These are phyloP conservation scores for Retiboletus flavoniger DNA, from an alignment of 1,284 basidiomycete genomes.

Conservation along the genomic window DNA sequence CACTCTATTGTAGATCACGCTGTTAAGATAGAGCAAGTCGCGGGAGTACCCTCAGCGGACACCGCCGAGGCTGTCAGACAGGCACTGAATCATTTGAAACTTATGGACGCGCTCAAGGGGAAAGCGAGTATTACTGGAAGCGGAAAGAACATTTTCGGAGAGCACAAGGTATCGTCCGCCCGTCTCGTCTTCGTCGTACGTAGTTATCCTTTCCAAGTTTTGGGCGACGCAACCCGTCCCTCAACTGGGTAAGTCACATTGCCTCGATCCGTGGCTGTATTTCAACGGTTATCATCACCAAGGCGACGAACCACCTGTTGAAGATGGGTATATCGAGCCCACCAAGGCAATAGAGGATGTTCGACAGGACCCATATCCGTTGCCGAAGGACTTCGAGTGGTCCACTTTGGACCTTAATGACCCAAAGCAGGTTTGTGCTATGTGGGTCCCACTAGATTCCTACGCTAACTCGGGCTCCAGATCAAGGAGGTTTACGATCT, in stretches of 20 bases:
- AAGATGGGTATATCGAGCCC: conserved; percentile 90
- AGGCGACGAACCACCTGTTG: conserved; percentile 66
- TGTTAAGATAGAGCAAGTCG: conserved; percentile 52
- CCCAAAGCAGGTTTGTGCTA: conserved; percentile 57
- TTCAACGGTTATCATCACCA: conserved; percentile 4
- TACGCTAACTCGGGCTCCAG: conserved; percentile 40
- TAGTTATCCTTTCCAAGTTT: conserved; percentile 55
- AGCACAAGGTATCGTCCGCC: conserved; percentile 73
- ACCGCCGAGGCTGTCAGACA: conserved; percentile 57
- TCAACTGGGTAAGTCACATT: conserved; percentile 58
- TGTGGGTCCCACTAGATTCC: background rate
- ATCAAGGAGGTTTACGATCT: conserved; percentile 91
- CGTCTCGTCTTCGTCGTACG: conserved; percentile 3
- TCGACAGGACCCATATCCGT: conserved; percentile 80
- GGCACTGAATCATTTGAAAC: conserved; percentile 66
- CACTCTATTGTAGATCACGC: conserved; percentile 60
- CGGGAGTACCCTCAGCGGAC: conserved; percentile 49
- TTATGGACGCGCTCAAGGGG: conserved; percentile 71
- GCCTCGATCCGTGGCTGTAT: conserved; percentile 1
- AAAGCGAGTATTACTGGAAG: conserved; percentile 67
- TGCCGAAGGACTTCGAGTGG: conserved; percentile 97
- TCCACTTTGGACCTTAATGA: conserved; percentile 80
- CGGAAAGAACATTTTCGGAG: conserved; percentile 76
- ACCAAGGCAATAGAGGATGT: conserved; percentile 78
- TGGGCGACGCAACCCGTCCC: conserved; percentile 97